Conservation (phyloP, 768 basidiomycete genomes). For the Suillus luteus region DNA sequence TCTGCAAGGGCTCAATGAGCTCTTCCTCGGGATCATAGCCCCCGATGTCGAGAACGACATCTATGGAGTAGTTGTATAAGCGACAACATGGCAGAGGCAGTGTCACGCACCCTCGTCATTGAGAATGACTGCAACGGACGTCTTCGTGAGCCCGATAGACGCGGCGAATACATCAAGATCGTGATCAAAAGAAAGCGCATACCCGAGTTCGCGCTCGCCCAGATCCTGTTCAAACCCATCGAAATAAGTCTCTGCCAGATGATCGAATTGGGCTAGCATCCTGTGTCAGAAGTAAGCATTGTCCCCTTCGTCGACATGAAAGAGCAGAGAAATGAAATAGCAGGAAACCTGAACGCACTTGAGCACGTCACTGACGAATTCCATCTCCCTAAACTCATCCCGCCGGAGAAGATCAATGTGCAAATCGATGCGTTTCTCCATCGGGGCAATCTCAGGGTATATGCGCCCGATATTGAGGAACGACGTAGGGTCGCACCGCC, state of each 20-base stretch:
- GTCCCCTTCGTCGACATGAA: background rate
- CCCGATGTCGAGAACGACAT: conserved; percentile 71
- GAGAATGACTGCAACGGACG: conserved; percentile 70
- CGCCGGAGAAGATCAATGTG: conserved; percentile 82
- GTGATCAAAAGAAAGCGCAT: conserved; percentile 78
- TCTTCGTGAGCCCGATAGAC: conserved; percentile 87
- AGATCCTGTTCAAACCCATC: conserved; percentile 81
- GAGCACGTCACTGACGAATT: conserved; percentile 87
- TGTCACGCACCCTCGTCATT: conserved; percentile 69
- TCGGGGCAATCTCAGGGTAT: conserved; percentile 78
- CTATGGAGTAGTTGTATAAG: conserved; percentile 40
- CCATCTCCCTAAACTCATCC: conserved; percentile 92
- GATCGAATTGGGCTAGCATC: conserved; percentile 91
- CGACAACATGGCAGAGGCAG: background rate
- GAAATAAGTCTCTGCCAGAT: conserved; percentile 88
- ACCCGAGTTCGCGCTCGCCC: conserved; percentile 86
- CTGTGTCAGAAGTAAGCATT: conserved; percentile 42
- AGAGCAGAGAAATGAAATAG: background rate
- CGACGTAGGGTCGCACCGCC: conserved; percentile 77
- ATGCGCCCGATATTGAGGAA: conserved; percentile 87
- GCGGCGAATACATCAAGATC: conserved; percentile 95
- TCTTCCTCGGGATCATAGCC: conserved; percentile 74
- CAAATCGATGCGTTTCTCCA: conserved; percentile 92
- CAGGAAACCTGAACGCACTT: conserved; percentile 55
- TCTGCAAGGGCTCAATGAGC: conserved; percentile 81